phyloP scores from a whole-genome alignment of 768 basidiomycete species.

The Boletus tomentosulus region DNA sequence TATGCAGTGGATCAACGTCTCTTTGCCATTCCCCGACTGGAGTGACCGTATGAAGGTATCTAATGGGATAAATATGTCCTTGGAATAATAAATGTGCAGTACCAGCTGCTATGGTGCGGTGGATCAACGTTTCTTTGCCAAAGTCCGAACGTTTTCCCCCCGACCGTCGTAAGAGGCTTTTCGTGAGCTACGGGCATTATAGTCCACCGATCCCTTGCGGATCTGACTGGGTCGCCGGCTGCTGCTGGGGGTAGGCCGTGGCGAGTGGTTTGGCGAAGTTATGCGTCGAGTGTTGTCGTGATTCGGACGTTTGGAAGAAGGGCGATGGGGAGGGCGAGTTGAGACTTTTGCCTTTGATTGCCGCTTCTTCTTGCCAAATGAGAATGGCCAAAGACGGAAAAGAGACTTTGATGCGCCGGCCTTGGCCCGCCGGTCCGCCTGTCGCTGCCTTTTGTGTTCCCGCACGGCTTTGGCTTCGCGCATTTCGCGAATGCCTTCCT shows the following conservation, averaged over 20 bases:
- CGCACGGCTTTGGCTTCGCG: slow-evolving; percentile 42
- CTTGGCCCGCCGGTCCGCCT: slow-evolving; percentile 17
- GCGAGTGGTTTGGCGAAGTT: slow-evolving; percentile 14
- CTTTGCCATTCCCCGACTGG: background rate
- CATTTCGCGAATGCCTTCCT: slow-evolving; percentile 73
- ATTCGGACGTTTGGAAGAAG: slow-evolving; percentile 10
- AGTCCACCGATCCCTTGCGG: slow-evolving; percentile 5
- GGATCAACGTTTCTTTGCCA: slow-evolving; percentile 6
- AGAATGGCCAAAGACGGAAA: slow-evolving; percentile 28
- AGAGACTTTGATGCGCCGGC: slow-evolving; percentile 8
- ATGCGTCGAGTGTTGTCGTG: slow-evolving; percentile 8
- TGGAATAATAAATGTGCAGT: slow-evolving; percentile 14
- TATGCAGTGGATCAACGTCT: slow-evolving; percentile 9
- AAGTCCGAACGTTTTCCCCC: slow-evolving; percentile 2
- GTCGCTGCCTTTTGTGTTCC: slow-evolving; percentile 28
- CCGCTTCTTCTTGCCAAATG: slow-evolving; percentile 14
- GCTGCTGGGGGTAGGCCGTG: slow-evolving; percentile 10
- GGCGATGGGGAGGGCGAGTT: slow-evolving; percentile 6
- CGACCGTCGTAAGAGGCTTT: slow-evolving; percentile 17
- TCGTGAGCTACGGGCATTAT: slow-evolving; percentile 13
- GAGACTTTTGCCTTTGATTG: slow-evolving; percentile 5
- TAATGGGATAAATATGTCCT: slow-evolving; percentile 15
- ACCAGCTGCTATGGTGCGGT: background rate
- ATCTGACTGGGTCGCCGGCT: slow-evolving; percentile 20
- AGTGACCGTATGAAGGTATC: slow-evolving; percentile 6